Evolutionary conservation across 495 filamentous ascomycete species (phyloP).

Genomic region (Aspergillus wentii): DNA sequence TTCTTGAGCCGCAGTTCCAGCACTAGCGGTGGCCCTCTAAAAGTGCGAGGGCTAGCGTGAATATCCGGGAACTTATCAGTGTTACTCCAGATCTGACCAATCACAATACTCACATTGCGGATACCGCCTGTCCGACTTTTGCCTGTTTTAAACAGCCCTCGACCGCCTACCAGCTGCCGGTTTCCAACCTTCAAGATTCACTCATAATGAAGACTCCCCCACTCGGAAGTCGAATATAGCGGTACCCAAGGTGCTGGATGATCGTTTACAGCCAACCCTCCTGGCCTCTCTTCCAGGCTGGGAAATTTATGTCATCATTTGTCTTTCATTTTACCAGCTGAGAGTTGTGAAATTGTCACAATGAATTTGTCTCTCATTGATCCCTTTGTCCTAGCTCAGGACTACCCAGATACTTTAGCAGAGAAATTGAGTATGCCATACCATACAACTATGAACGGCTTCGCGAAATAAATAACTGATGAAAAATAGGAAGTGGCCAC

Average conservation of each 20-base stretch:
- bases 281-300: slow-evolving; percentile 29
- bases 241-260: slow-evolving; percentile 28
- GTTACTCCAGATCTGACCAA: not conserved
- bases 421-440: slow-evolving; percentile 77
- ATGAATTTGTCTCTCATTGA: slow-evolving; percentile 82
- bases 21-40: slow-evolving; percentile 24
- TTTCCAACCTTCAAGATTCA: not conserved
- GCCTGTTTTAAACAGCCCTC: not conserved
- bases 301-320: slow-evolving; percentile 8
- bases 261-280: slow-evolving; percentile 14
- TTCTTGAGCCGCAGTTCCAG: slow-evolving; percentile 31
- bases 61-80: slow-evolving; percentile 3
- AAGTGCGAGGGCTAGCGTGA: slow-evolving; percentile 1
- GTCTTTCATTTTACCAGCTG: not conserved
- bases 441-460: no score
- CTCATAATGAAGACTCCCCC: slow-evolving; percentile 2
- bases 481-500: slow-evolving; percentile 53
- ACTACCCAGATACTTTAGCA: slow-evolving; percentile 85
- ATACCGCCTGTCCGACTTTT: not conserved
- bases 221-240: slow-evolving; percentile 12
- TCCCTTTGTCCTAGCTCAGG: slow-evolving; percentile 83
- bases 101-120: not conserved
- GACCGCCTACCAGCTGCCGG: not conserved
- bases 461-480: no score
- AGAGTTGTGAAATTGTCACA: slow-evolving; percentile 8